Evolutionary conservation across 2,329 filamentous ascomycete genomes (phyloP).

Genomic region (Coniella vitis): DNA sequence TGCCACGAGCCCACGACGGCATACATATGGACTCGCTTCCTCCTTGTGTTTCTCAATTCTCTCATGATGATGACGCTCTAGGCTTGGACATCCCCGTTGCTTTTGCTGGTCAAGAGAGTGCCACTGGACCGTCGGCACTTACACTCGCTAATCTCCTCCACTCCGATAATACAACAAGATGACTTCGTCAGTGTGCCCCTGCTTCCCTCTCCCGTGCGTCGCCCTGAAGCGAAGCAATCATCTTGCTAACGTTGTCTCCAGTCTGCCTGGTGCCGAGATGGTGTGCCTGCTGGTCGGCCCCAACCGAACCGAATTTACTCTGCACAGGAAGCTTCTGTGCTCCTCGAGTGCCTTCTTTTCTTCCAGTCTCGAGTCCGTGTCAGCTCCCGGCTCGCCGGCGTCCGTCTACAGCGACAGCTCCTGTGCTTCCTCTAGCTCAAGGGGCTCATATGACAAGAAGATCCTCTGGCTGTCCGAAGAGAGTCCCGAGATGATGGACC

Average conservation of each 20-base stretch:
- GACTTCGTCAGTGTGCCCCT: conserved; percentile 9
- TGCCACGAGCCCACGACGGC: conserved; percentile 6
- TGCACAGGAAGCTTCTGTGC: conserved; percentile 40
- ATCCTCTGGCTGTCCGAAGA: conserved; percentile 37
- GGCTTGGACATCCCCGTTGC: conserved; percentile 1
- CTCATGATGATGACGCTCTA: neutral
- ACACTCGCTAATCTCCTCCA: neutral
- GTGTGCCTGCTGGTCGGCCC: conserved; percentile 36
- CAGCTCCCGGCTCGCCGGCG: conserved; percentile 24
- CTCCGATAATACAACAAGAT: conserved; percentile 6
- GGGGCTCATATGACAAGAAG: conserved; percentile 16
- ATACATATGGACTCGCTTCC: conserved; percentile 14
- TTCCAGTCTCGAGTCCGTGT: conserved; percentile 30
- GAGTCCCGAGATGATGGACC: conserved; percentile 44
- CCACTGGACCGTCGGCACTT: neutral
- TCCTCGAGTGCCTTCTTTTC: conserved; percentile 42
- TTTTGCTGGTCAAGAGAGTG: neutral
- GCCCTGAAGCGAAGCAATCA: neutral
- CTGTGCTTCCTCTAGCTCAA: conserved; percentile 21
- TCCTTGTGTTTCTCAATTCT: neutral
- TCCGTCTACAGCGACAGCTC: neutral
- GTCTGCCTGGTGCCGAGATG: conserved; percentile 16
- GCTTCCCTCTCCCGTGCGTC: neutral
- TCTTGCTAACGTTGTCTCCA: conserved; percentile 7
- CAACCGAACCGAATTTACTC: conserved; percentile 33